Evolutionary conservation across 768 basidiomycete genomes (phyloP).

Genomic region (Tricholoma sp.): DNA sequence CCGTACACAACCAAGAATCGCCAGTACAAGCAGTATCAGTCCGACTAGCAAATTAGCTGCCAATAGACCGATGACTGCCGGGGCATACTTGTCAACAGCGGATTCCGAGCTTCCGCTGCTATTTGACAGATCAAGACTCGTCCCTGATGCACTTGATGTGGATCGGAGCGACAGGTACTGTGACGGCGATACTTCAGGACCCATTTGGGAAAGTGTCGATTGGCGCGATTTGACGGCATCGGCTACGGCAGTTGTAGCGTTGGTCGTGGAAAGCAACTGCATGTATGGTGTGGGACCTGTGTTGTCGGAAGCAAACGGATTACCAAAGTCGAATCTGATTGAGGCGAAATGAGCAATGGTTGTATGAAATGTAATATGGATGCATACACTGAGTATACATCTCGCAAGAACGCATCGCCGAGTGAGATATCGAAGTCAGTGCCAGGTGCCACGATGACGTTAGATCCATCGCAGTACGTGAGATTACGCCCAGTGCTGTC

Average conservation of each 20-base stretch:
- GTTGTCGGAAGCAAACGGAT: constrained; percentile 12
- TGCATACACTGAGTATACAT: constrained; percentile 39
- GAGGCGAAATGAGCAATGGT: not conserved
- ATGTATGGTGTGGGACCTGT: constrained; percentile 28
- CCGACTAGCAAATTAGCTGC: constrained; percentile 23
- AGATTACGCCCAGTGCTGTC: constrained; percentile 23
- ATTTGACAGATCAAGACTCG: constrained; percentile 6
- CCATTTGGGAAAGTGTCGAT: constrained; percentile 18
- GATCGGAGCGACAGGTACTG: constrained; percentile 10
- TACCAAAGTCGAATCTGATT: constrained; percentile 38
- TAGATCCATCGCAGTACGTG: constrained; percentile 28
- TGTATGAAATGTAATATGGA: not conserved
- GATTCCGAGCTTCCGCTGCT: constrained; percentile 6
- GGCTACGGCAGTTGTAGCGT: constrained; percentile 26
- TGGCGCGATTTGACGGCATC: constrained; percentile 24
- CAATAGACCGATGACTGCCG: constrained; percentile 21
- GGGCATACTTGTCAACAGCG: constrained; percentile 18
- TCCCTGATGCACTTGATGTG: constrained; percentile 10
- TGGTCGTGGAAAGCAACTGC: constrained; percentile 33
- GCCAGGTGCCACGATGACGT: constrained; percentile 15
- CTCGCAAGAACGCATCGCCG: constrained; percentile 41
- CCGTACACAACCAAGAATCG: constrained; percentile 20
- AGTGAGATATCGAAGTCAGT: constrained; percentile 34
- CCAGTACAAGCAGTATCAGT: constrained; percentile 18
- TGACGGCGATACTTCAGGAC: constrained; percentile 22